Conservation (phyloP, 2,329 filamentous ascomycete genomes). For the Aspergillus proliferans region DNA sequence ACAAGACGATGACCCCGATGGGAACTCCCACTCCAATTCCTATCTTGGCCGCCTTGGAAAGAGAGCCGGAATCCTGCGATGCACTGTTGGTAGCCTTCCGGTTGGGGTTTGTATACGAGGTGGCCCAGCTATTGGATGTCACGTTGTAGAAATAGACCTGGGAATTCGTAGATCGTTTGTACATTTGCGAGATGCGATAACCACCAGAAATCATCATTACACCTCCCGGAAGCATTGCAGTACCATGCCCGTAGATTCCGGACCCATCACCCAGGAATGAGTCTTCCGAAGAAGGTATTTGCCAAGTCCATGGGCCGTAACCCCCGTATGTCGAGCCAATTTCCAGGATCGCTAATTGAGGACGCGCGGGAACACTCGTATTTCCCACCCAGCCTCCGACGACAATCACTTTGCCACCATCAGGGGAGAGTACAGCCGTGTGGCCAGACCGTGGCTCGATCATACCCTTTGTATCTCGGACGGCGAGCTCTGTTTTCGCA, state of each 20-base stretch:
- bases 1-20: slow-evolving; percentile 52
- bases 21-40: slow-evolving; percentile 62
- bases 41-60: slow-evolving; percentile 41
- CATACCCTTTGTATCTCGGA: slow-evolving; percentile 37
- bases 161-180: slow-evolving; percentile 40
- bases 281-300: slow-evolving; percentile 30
- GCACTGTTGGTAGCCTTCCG: slow-evolving; percentile 9
- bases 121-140: slow-evolving; percentile 54
- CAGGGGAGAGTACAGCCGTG: slow-evolving; percentile 71
- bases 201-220: slow-evolving; percentile 59
- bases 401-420: slow-evolving; percentile 70
- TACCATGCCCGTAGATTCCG: slow-evolving; percentile 58
- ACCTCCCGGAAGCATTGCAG: slow-evolving; percentile 54
- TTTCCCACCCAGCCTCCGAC: slow-evolving; percentile 92
- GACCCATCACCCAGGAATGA: slow-evolving; percentile 36
- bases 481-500: slow-evolving; percentile 52
- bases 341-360: slow-evolving; percentile 71
- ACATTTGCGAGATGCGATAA: slow-evolving; percentile 44
- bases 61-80: slow-evolving; percentile 11
- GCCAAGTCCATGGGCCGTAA: slow-evolving; percentile 40
- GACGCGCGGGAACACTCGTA: slow-evolving; percentile 65
- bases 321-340: slow-evolving; percentile 67
- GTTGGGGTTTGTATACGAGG: slow-evolving; percentile 49
- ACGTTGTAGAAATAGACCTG: slow-evolving; percentile 55
- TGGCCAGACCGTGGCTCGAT: slow-evolving; percentile 85